Conservation (phyloP, 257 asterid species). For the Solanum dulcamara region DNA sequence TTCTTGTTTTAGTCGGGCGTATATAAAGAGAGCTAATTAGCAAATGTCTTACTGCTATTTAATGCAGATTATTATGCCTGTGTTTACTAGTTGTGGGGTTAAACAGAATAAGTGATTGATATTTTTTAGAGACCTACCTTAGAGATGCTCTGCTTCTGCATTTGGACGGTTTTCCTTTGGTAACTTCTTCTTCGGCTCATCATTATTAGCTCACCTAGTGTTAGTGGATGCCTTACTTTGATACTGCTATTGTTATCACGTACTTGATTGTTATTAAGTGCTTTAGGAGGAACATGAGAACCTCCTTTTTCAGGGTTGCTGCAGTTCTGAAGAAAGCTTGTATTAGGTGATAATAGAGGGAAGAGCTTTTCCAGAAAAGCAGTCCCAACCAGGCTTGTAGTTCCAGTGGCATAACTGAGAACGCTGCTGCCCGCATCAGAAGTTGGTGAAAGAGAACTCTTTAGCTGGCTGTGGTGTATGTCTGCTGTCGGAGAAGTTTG, state of each 20-base stretch:
- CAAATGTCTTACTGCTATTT: not conserved
- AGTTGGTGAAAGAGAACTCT: constrained; percentile 40
- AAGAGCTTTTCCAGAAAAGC: constrained; percentile 85
- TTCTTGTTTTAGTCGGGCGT: not conserved
- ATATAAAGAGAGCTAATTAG: not conserved
- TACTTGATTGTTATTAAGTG: constrained; percentile 8
- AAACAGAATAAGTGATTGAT: not conserved
- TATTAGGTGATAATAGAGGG: constrained; percentile 43
- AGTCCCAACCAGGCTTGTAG: constrained; percentile 42
- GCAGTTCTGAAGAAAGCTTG: constrained; percentile 16
- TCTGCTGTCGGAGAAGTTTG: constrained; percentile 6
- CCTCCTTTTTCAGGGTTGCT: constrained; percentile 12
- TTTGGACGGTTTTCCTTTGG: constrained; percentile 37
- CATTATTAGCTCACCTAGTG: constrained; percentile 85
- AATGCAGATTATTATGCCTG: not conserved
- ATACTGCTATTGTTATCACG: constrained; percentile 24
- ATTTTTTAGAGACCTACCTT: constrained; percentile 27
- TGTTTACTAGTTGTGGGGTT: not conserved
- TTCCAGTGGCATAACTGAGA: constrained; percentile 48
- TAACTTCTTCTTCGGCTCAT: constrained; percentile 87
- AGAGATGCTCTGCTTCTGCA: constrained; percentile 31
- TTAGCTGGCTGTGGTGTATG: constrained; percentile 8
- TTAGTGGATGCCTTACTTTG: constrained; percentile 39
- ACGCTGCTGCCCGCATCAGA: constrained; percentile 37
- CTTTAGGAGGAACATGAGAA: constrained; percentile 9